Conservation (phyloP, 345 rosid species). For the Salix brachista region DNA sequence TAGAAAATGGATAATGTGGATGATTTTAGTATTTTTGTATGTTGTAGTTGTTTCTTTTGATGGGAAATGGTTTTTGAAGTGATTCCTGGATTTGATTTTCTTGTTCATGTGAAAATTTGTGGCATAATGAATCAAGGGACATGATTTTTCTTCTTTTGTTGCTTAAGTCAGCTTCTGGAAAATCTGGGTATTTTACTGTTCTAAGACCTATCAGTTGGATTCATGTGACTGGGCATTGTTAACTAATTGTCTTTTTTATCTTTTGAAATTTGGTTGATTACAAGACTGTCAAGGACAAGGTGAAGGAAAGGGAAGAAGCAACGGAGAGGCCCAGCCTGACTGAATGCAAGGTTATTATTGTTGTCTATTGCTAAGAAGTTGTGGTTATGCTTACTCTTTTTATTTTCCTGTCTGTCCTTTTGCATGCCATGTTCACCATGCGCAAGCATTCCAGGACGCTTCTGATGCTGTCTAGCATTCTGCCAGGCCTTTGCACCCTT, state of each 20-base stretch:
- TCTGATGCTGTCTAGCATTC: not conserved
- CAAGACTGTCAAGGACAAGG: constrained; percentile 61
- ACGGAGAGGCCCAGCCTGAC: constrained; percentile 49
- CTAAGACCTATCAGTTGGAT: not conserved
- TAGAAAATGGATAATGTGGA: not conserved
- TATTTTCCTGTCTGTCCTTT: not conserved
- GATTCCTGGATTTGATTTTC: not conserved
- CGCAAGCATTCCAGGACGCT: not conserved
- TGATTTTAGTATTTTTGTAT: not conserved
- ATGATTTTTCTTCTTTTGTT: not conserved
- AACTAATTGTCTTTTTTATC: not conserved
- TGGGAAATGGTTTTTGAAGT: not conserved
- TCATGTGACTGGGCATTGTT: not conserved
- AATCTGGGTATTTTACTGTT: not conserved
- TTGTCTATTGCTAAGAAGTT: not conserved
- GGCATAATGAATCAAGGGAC: not conserved
- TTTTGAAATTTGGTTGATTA: constrained; percentile 6
- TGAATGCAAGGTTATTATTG: constrained; percentile 78
- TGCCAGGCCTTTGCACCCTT: not conserved
- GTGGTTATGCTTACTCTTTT: not conserved
- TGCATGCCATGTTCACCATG: not conserved
- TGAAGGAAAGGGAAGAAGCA: constrained; percentile 57
- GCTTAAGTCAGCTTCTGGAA: not conserved
- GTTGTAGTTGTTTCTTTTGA: not conserved
- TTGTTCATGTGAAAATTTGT: not conserved